Conservation (phyloP, 2,329 filamentous ascomycete genomes). For the Fusarium sp. region DNA sequence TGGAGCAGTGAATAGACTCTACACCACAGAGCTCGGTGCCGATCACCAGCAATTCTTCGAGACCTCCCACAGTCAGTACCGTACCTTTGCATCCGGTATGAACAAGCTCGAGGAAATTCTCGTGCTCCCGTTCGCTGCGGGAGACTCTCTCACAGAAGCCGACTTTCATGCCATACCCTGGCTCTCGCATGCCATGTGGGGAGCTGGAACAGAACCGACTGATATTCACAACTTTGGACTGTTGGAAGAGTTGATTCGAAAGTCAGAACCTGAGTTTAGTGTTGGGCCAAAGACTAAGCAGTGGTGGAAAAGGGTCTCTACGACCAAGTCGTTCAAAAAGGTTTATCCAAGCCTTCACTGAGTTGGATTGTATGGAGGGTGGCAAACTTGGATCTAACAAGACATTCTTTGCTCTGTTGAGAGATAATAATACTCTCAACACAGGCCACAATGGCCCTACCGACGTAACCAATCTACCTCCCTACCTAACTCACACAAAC, state of each 20-base stretch:
- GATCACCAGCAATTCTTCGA: slow-evolving; percentile 22
- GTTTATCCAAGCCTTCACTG: neutral
- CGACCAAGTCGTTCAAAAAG: neutral
- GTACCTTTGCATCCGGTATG: slow-evolving; percentile 19
- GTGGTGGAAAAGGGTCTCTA: slow-evolving; percentile 2
- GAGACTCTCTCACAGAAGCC: slow-evolving; percentile 27
- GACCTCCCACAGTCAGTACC: neutral
- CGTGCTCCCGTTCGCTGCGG: slow-evolving; percentile 31
- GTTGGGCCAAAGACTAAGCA: neutral
- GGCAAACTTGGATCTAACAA: neutral
- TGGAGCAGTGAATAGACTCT: slow-evolving; percentile 7
- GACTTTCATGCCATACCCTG: slow-evolving; percentile 31
- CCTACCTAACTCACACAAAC: neutral
- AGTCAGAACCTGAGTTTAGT: neutral
- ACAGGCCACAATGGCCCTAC: neutral
- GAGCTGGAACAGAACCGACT: slow-evolving; percentile 1
- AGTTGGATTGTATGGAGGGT: neutral
- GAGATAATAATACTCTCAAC: neutral
- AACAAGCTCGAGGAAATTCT: slow-evolving; percentile 27
- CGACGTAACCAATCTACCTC: too few relatives aligned
- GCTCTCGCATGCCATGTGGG: slow-evolving; percentile 31
- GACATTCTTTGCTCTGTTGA: neutral
- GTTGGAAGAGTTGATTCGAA: slow-evolving; percentile 1
- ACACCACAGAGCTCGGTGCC: slow-evolving; percentile 4
- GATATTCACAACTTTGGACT: slow-evolving; percentile 2